phyloP scores from a whole-genome alignment of 345 rosid genomes.

The Euphorbia peplus region DNA sequence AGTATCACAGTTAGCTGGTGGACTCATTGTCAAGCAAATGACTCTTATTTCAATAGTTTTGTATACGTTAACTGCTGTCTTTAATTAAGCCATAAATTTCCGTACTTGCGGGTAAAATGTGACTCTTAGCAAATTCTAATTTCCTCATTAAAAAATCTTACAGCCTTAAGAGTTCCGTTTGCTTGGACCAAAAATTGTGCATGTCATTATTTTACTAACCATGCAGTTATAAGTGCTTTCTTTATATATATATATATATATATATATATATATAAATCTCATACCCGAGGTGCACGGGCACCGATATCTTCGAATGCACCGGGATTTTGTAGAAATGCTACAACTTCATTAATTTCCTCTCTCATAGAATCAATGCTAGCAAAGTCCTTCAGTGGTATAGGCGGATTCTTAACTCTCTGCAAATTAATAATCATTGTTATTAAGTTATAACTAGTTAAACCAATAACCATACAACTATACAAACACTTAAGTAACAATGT shows the following conservation, averaged over 20 bases:
- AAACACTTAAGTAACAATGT: constrained; percentile 11
- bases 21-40: not conserved
- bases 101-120: not conserved
- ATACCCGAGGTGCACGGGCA: constrained; percentile 91
- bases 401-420: constrained; percentile 95
- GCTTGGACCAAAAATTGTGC: not conserved
- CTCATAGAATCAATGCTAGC: constrained; percentile 94
- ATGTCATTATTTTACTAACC: not conserved
- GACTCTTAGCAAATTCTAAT: not conserved
- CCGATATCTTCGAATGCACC: constrained; percentile 93
- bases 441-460: constrained; percentile 10
- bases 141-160: not conserved
- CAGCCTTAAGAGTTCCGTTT: not conserved
- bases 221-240: not conserved
- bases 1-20: not conserved
- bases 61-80: not conserved
- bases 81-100: not conserved
- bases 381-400: constrained; percentile 79
- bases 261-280: constrained; percentile 25
- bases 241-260: not conserved
- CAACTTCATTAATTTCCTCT: constrained; percentile 95
- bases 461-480: not conserved
- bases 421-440: constrained; percentile 19
- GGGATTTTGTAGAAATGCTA: constrained; percentile 91
- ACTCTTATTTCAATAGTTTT: not conserved